Percentiles rank a stretch among this genome's conserved stretches.
phyloP scores from a whole-genome alignment of 2,329 filamentous ascomycete species.

The Paramyrothecium sp. region DNA sequence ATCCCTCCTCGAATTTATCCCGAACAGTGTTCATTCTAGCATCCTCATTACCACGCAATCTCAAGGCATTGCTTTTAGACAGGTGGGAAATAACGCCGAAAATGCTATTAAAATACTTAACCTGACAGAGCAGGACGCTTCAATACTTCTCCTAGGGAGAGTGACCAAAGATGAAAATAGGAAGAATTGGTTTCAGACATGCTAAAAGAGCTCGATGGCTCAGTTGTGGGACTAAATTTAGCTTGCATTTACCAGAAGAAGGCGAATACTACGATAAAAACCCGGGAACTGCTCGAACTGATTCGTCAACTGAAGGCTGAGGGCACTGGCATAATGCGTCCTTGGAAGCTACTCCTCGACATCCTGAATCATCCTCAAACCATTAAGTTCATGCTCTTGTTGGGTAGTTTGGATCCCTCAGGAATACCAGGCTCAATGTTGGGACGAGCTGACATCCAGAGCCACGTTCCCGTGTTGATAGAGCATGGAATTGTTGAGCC shows the following conservation, averaged over 20 bases:
- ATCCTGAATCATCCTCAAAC: background rate
- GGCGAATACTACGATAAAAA: background rate
- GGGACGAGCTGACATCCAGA: background rate
- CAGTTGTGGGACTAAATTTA: conserved; percentile 1
- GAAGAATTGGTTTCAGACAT: conserved; percentile 1
- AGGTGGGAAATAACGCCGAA: background rate
- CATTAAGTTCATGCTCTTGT: background rate
- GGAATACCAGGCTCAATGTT: background rate
- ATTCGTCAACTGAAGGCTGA: background rate
- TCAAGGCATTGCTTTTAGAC: background rate
- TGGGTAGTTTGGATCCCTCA: background rate
- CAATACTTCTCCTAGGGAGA: conserved; percentile 3
- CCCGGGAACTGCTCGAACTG: background rate
- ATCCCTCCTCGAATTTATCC: conserved; percentile 5
- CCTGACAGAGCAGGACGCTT: conserved; percentile 2
- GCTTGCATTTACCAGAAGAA: conserved; percentile 1
- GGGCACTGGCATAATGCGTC: background rate
- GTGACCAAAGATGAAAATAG: background rate
- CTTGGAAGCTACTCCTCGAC: background rate
- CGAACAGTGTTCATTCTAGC: background rate
- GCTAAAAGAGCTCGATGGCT: background rate
- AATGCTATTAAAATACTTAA: background rate
- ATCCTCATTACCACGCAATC: background rate
- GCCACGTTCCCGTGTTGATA: background rate
- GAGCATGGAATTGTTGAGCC: background rate